Conservation (phyloP, 2,329 filamentous ascomycete species). For the Aspergillus neotritici region DNA sequence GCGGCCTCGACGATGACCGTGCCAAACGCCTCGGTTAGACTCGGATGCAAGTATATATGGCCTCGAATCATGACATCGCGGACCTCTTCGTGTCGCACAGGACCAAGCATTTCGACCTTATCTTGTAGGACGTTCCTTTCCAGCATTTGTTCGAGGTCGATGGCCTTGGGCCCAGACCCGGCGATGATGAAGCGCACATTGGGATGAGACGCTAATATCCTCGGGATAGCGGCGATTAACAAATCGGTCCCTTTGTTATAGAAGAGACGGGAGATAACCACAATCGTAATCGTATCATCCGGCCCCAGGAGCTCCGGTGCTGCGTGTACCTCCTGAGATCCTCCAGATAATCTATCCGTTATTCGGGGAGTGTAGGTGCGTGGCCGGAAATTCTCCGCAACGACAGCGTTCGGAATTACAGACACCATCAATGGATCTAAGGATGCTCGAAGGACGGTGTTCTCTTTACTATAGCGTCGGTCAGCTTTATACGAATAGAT, state of each 20-base stretch:
- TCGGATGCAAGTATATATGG: conserved; percentile 94
- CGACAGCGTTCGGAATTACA: conserved; percentile 94
- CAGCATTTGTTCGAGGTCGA: conserved; percentile 96
- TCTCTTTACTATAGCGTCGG: conserved; percentile 69
- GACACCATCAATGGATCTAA: conserved; percentile 96
- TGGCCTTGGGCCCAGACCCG: conserved; percentile 91
- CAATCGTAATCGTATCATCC: conserved; percentile 85
- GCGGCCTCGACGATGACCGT: conserved; percentile 97
- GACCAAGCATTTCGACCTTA: conserved; percentile 84
- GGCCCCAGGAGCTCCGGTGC: conserved; percentile 68
- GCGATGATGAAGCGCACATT: conserved; percentile 97
- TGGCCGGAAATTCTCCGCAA: conserved; percentile 91
- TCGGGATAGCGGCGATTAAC: conserved; percentile 89
- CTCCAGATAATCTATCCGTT: conserved; percentile 18
- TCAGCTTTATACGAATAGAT: conserved; percentile 4
- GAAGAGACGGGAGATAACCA: conserved; percentile 94
- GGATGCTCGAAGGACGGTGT: conserved; percentile 89
- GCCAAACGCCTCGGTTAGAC: conserved; percentile 91
- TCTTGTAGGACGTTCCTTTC: conserved; percentile 92
- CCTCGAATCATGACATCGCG: conserved; percentile 95
- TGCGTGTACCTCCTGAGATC: conserved; percentile 37
- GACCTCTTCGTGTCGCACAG: conserved; percentile 91
- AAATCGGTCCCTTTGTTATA: conserved; percentile 99
- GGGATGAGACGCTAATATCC: conserved; percentile 80
- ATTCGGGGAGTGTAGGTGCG: conserved; percentile 48